phyloP scores from a whole-genome alignment of 768 basidiomycete species.

The Serendipita sp. region DNA sequence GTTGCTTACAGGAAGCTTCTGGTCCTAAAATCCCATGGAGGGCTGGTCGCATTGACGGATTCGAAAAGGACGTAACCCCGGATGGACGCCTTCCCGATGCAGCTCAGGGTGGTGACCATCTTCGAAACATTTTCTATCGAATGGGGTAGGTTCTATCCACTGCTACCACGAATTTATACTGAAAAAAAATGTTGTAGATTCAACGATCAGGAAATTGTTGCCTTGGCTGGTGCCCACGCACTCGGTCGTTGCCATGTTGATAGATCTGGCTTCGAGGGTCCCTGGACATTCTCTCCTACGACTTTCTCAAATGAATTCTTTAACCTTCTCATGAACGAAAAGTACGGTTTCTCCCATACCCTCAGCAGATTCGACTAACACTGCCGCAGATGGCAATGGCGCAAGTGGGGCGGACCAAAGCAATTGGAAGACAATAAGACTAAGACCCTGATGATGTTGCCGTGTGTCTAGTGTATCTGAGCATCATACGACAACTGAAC shows the following conservation, averaged over 20 bases:
- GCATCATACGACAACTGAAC: not conserved
- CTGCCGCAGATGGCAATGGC: conserved; percentile 64
- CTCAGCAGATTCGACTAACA: no score
- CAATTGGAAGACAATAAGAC: conserved; percentile 90
- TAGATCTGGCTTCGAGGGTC: conserved; percentile 72
- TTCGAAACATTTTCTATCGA: conserved; percentile 78
- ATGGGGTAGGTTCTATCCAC: conserved; percentile 41
- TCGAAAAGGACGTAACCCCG: conserved; percentile 55
- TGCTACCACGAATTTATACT: not conserved
- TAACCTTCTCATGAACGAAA: conserved; percentile 76
- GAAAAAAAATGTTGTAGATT: conserved; percentile 30
- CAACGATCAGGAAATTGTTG: conserved; percentile 95
- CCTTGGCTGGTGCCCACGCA: conserved; percentile 85
- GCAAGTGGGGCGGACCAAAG: conserved; percentile 87
- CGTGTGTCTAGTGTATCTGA: conserved; percentile 33
- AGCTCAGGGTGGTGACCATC: conserved; percentile 63
- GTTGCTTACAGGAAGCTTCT: conserved; percentile 56
- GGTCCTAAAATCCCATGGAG: conserved; percentile 92
- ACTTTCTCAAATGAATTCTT: conserved; percentile 77
- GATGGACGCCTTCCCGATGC: conserved; percentile 87
- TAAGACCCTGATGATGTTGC: conserved; percentile 84
- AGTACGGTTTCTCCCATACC: conserved; percentile 24
- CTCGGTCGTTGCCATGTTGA: conserved; percentile 87
- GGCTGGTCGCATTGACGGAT: conserved; percentile 81
- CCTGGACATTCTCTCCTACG: conserved; percentile 91